Base-by-base conservation (phyloP, 2,329 filamentous ascomycete genomes). In the Fusarium caatingaense region DNA sequence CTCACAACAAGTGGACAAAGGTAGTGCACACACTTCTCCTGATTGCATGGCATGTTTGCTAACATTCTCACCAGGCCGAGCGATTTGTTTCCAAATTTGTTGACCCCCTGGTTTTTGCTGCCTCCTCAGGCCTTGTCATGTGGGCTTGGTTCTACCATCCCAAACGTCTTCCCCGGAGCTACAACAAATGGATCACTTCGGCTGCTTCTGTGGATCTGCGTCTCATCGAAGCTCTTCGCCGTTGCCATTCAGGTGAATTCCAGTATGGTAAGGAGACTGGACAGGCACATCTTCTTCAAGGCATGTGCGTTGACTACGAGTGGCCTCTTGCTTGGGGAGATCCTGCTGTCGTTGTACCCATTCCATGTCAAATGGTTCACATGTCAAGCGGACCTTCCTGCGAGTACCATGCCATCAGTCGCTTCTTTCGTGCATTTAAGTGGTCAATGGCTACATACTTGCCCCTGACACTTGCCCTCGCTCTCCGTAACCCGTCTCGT, bases 111-210 rank as follows among this genome's bases (percentile, higher is more conserved):
- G 81, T 94, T 20, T 97, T 97, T 78, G 88, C 91, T 46, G 78
- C 86, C 34, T 94, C 92, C 21, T 89, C 88, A 41, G 91, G 90
- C 23, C 81, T 93, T 40, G 90, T 97, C 71, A 97, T 97, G 93
- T 95, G 92, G 91, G 87, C 92, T 20, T 97, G 92, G 92, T 91
- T 97, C 77, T 97, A 95, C 81, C 78, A 84, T 12, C 92, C 93
- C 0, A 84, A 88, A 37, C 85, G 88, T 21, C 85, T 97, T 3
- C 93, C 93, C 4, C 85, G 82, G 28, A 86, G 90, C 42, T 97
- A 97, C 81, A 91, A 89, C 74, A 91, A 89, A 76, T 97, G 93
- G 93, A 96, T 97, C 72, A 88, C 86, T 42, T 89, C 90, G 23
- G 92, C 91, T 6, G 93, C 93, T 6, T 86, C 90, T 46, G 89